phyloP scores from a whole-genome alignment of 2,329 filamentous ascomycete genomes.

The Beauveria varroae region DNA sequence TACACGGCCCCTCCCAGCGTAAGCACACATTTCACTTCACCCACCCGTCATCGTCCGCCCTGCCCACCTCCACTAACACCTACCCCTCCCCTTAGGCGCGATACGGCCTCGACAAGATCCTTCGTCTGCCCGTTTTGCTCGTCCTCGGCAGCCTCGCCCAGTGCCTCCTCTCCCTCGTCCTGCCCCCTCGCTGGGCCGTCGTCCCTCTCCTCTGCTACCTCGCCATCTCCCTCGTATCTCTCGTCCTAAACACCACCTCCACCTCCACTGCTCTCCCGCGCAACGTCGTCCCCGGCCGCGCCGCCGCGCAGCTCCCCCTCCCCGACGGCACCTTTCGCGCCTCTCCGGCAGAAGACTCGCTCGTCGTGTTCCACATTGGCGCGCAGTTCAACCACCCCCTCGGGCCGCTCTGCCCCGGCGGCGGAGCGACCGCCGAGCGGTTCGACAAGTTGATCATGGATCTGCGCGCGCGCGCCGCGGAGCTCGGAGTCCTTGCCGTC shows the following conservation, averaged over 20 bases:
- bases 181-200: conserved; percentile 28
- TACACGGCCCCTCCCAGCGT: conserved; percentile 13
- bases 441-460: conserved; percentile 32
- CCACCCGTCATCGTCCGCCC: neutral
- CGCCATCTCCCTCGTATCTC: conserved; percentile 15
- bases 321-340: conserved; percentile 20
- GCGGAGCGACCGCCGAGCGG: conserved; percentile 27
- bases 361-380: conserved; percentile 39
- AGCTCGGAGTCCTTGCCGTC: conserved; percentile 39
- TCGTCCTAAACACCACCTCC: conserved; percentile 24
- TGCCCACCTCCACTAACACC: neutral
- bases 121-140: conserved; percentile 26
- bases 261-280: conserved; percentile 9
- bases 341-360: conserved; percentile 19
- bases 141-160: conserved; percentile 29
- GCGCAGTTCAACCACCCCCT: conserved; percentile 41
- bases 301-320: conserved; percentile 26
- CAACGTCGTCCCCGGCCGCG: conserved; percentile 24
- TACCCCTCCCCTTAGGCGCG: conserved; percentile 19
- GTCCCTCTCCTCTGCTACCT: conserved; percentile 18
- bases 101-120: conserved; percentile 21
- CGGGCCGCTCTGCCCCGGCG: conserved; percentile 38
- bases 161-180: conserved; percentile 22
- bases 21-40: neutral
- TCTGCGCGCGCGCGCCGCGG: conserved; percentile 28